These are phyloP conservation scores for Cubamyces sp. DNA, from an alignment of 768 basidiomycete genomes.

Conservation along the genomic window DNA sequence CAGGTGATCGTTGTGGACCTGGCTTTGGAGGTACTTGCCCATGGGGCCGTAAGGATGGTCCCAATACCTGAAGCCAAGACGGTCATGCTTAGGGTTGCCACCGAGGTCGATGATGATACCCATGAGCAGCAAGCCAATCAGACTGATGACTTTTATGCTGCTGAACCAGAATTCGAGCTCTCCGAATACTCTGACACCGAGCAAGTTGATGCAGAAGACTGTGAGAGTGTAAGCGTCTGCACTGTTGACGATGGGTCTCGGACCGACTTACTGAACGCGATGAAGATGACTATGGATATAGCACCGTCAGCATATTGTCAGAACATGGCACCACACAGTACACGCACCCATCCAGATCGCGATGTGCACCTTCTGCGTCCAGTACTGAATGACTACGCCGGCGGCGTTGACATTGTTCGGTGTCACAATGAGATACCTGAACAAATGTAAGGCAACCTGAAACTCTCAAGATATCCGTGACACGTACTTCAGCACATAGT, in stretches of 20 bases:
- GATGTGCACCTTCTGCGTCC: slow-evolving; percentile 43
- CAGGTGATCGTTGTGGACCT: slow-evolving; percentile 52
- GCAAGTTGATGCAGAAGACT: slow-evolving; percentile 61
- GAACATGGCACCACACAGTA: not conserved
- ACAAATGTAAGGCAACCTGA: slow-evolving; percentile 9
- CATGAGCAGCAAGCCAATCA: slow-evolving; percentile 54
- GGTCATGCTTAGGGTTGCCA: slow-evolving; percentile 42
- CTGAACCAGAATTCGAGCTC: slow-evolving; percentile 80
- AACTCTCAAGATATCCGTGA: not conserved
- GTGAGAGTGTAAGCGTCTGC: not conserved
- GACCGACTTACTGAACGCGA: slow-evolving; percentile 50
- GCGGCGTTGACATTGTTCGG: slow-evolving; percentile 70
- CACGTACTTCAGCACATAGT: slow-evolving; percentile 59
- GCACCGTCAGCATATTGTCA: not conserved
- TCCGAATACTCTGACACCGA: slow-evolving; percentile 69
- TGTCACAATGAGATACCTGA: slow-evolving; percentile 59
- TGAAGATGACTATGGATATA: slow-evolving; percentile 52
- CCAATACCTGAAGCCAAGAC: slow-evolving; percentile 43
- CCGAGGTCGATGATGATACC: slow-evolving; percentile 70
- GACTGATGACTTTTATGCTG: slow-evolving; percentile 62
- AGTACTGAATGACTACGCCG: slow-evolving; percentile 45
- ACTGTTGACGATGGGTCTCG: too few species aligned
- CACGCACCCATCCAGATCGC: slow-evolving; percentile 62
- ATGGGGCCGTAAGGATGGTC: slow-evolving; percentile 59
- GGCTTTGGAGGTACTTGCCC: slow-evolving; percentile 52